Evolutionary conservation across 148 eudicot species (phyloP), one percentile per base, ranked within the genome.

Genomic region (Rhododendron ovatum): DNA sequence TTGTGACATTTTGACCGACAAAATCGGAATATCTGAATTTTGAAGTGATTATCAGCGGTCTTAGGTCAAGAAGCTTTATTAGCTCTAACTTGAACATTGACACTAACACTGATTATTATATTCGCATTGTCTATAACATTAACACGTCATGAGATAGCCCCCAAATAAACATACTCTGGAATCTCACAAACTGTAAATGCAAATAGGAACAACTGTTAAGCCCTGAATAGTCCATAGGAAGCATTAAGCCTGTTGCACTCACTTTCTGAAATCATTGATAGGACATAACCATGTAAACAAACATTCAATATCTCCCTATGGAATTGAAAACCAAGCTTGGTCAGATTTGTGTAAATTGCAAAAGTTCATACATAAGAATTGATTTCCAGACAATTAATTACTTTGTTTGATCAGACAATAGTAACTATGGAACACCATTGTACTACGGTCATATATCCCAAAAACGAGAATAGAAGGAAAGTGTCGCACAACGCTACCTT

Each of bases 1-100:
- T 97, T 97, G 88, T 97, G 99, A 90, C 99, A 97, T 91, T 97
- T 97, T 33, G 98, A 97, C 87, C 99, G 89, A 89, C 99, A 97
- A 87, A 97, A 97, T 85, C 95, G 88, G 76, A 97, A 97, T 82
- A 97, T 91, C 98, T 97, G 94, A 9, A 90, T 88, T 74, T 80
- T 1, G 33, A 75, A 88, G 79, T 39, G n/a, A 26, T 67, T 37
- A 12, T 18, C 75, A 74, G 24, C 35, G 0, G 15, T 55, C 65
- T 30, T 9, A 82, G 37, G 20, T 51, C 5, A 30, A 74, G 5
- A 74, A 82, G 80, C 37, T 53, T 22, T 24, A 81, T 47, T 43
- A 82, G 55, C 43, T 13, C 35, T 10, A 41, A 65, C 33, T n/a
- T 11, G 80, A 41, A 24, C 35, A 77, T 18, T 5, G 24, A 57